Evolutionary conservation across 192 early-diverging fungal genomes (phyloP).

Genomic region (Paraglomus brasilianum): DNA sequence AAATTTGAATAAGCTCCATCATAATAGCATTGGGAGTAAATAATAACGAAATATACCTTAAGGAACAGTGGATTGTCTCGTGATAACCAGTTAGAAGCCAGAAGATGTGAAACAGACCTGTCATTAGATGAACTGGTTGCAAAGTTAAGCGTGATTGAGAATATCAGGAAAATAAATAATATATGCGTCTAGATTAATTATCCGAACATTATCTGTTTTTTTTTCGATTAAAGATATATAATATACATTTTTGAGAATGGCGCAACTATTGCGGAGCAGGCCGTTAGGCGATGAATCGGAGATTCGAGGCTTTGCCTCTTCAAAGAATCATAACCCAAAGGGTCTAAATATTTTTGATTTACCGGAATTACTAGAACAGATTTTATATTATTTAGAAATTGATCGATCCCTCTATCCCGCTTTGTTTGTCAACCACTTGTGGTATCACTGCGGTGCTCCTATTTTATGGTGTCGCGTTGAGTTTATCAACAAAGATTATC

Average conservation of each 20-base stretch:
- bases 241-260: constrained; percentile 9
- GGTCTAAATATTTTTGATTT: constrained; percentile 23
- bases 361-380: constrained; percentile 25
- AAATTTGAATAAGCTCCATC: no score
- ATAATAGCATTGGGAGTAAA: constrained; percentile 18
- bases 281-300: no score
- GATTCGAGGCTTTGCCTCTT: no score
- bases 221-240: constrained; percentile 21
- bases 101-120: constrained; percentile 20
- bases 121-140: constrained; percentile 17
- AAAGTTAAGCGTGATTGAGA: constrained; percentile 14
- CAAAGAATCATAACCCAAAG: no score
- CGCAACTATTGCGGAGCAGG: neutral
- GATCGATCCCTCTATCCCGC: constrained; percentile 22
- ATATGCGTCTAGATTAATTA: constrained; percentile 28
- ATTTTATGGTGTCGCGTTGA: constrained; percentile 20
- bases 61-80: constrained; percentile 18
- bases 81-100: constrained; percentile 21
- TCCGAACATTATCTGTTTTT: constrained; percentile 20
- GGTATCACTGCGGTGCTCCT: constrained; percentile 27
- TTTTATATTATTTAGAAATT: constrained; percentile 27
- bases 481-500: constrained; percentile 24
- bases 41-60: constrained; percentile 11
- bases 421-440: constrained; percentile 23
- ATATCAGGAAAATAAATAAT: constrained; percentile 21